phyloP scores from a whole-genome alignment of 1,284 basidiomycete species.

The Trichosporon coremiiforme region DNA sequence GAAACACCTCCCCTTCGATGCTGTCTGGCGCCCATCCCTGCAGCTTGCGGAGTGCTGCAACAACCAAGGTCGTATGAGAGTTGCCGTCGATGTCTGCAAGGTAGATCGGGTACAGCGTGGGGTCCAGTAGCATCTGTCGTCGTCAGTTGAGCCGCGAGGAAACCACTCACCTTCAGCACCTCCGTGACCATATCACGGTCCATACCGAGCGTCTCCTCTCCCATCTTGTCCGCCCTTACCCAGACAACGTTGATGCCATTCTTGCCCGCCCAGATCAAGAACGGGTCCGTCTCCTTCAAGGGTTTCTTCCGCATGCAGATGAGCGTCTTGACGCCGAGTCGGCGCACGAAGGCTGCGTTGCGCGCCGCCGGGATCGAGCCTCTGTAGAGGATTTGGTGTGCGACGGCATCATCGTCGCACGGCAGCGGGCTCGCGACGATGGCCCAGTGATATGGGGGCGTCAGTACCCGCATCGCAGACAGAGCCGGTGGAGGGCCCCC shows the following conservation, averaged over 20 bases:
- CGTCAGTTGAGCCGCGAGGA: background rate
- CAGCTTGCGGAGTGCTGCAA: constrained; percentile 50
- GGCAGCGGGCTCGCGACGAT: constrained; percentile 35
- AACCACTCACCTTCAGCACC: constrained; percentile 43
- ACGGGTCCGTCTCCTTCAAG: constrained; percentile 38
- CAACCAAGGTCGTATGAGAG: constrained; percentile 52
- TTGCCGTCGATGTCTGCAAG: constrained; percentile 51
- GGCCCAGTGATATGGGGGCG: constrained; percentile 40
- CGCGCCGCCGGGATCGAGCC: constrained; percentile 46
- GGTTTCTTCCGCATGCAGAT: constrained; percentile 61
- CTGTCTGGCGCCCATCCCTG: constrained; percentile 51
- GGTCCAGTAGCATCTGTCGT: constrained; percentile 43
- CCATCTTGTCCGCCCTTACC: constrained; percentile 50
- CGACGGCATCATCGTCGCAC: background rate
- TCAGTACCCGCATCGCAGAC: constrained; percentile 31
- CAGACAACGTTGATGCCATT: constrained; percentile 40
- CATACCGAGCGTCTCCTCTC: constrained; percentile 51
- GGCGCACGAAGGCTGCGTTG: constrained; percentile 44
- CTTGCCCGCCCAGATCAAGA: constrained; percentile 38
- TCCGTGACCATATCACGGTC: constrained; percentile 45
- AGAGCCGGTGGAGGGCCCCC: background rate
- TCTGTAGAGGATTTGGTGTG: constrained; percentile 45
- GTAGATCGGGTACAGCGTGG: constrained; percentile 47
- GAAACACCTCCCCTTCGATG: constrained; percentile 48
- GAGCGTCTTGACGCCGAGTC: constrained; percentile 63